These are phyloP conservation scores for Scutellaria barbata DNA, from an alignment of 257 asterid genomes.

Conservation along the genomic window DNA sequence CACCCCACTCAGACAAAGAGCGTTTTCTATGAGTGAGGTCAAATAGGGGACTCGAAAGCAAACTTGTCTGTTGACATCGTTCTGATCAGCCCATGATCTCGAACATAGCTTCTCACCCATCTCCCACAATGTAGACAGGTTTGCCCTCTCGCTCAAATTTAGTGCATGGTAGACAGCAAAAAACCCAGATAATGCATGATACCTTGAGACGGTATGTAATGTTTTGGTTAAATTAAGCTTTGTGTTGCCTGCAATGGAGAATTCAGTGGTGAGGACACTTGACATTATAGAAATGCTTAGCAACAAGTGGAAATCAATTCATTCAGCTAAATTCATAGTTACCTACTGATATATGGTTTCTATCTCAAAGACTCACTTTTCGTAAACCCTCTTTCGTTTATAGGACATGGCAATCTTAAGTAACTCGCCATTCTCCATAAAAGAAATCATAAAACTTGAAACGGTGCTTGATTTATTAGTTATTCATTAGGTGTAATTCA, in stretches of 20 bases:
- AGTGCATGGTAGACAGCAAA: slow-evolving; percentile 60
- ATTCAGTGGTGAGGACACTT: neutral
- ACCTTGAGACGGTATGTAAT: slow-evolving; percentile 45
- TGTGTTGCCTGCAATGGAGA: slow-evolving; percentile 53
- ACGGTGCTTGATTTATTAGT: too few relatives aligned
- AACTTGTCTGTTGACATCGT: slow-evolving; percentile 42
- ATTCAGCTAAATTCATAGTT: neutral
- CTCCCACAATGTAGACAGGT: slow-evolving; percentile 57
- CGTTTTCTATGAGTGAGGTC: slow-evolving; percentile 64
- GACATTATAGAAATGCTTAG: neutral
- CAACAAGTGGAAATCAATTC: neutral
- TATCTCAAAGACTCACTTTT: too few relatives aligned
- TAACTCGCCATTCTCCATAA: neutral
- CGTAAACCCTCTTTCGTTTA: too few relatives aligned
- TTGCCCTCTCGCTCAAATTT: slow-evolving; percentile 60
- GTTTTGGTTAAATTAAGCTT: slow-evolving; percentile 50
- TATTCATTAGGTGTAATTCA: too few relatives aligned
- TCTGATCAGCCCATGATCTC: slow-evolving; percentile 42
- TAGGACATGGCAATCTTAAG: too few relatives aligned
- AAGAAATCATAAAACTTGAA: neutral
- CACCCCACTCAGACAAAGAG: slow-evolving; percentile 63
- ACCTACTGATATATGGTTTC: neutral
- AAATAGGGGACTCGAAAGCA: slow-evolving; percentile 71
- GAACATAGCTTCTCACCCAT: slow-evolving; percentile 58
- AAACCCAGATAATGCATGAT: slow-evolving; percentile 80